These are phyloP conservation scores for Colletotrichum liriopes DNA, from an alignment of 2,329 filamentous ascomycete genomes.

Conservation along the genomic window DNA sequence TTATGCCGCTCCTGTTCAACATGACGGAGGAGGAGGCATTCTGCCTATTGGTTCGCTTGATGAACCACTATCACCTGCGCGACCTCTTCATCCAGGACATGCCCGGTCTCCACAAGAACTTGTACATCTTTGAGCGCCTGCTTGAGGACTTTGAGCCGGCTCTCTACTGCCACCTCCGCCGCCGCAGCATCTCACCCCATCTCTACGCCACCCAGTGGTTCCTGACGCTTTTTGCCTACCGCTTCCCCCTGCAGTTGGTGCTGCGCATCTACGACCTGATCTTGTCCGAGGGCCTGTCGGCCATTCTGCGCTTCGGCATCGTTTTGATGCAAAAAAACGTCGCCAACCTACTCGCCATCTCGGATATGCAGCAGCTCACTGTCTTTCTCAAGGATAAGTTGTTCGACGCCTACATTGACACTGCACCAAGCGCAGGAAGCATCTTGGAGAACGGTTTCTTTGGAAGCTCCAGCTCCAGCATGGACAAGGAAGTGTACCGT, in stretches of 20 bases:
- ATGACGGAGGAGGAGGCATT: constrained; percentile 99
- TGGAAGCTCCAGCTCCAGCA: constrained; percentile 87
- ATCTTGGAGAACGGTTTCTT: constrained; percentile 98
- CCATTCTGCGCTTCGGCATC: constrained; percentile 94
- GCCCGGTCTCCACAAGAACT: constrained; percentile 92
- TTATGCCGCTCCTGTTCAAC: constrained; percentile 97
- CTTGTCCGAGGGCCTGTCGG: constrained; percentile 91
- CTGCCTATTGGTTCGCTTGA: constrained; percentile 90
- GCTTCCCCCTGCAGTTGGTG: constrained; percentile 95
- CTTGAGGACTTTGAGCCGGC: constrained; percentile 95
- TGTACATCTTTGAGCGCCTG: constrained; percentile 95
- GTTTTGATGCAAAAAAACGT: constrained; percentile 97
- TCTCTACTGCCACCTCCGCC: constrained; percentile 92
- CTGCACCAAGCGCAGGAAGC: constrained; percentile 90
- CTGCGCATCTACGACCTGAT: constrained; percentile 97
- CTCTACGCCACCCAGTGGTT: constrained; percentile 99
- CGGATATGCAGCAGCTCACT: constrained; percentile 91
- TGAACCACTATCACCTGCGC: constrained; percentile 96
- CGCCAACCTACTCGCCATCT: constrained; percentile 82
- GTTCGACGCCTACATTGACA: constrained; percentile 98
- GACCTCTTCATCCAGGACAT: constrained; percentile 97
- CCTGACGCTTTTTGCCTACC: constrained; percentile 97
- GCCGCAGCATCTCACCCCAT: constrained; percentile 89
- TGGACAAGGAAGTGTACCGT: constrained; percentile 96
- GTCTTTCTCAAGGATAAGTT: constrained; percentile 93